Evolutionary conservation across 2,329 filamentous ascomycete species (phyloP), one percentile per base, ranked within the genome.

Genomic region (Pseudogymnoascus sp.): DNA sequence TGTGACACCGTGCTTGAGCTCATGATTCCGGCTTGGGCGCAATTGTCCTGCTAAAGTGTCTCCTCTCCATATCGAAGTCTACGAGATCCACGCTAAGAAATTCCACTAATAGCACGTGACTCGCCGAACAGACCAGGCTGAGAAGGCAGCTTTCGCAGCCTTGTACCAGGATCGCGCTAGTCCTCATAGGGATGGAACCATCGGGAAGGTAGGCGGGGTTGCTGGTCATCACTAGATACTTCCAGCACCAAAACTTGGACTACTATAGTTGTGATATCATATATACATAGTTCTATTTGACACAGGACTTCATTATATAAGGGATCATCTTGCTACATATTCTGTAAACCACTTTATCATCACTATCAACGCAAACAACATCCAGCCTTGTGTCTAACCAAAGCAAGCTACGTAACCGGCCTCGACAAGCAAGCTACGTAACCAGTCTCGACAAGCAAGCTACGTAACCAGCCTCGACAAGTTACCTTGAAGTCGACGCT

Each of bases 61-160:
- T 61, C 33, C 41, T 33, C 33, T 23, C 41, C 38, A 61, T 61
- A 49, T 61, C 41, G 60, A 61, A 55, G 49, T 55, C 35, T 55
- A 55, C n/a, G 9, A 33, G 49, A 35, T 12, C 22, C 14, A 33
- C 60, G 25, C 60, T 61, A 61, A 52, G 22, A 61, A 42, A 52
- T 39, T 58, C 25, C n/a, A n/a, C 30, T 33, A 14, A 8, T 23
- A n/a, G 5, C 38, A 33, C 61, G 36, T 38, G 36, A 30, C 28
- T 55, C 4, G 0, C 3, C 2, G 9, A 33, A 19, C 12, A 52
- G n/a, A 35, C 49, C 9, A 55, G 49, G 49, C 49, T 55, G 49
- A 35, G 28, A 19, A 55, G n/a, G 28, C 16, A 55, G 1, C 49
- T 33, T 12, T 14, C n/a, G 16, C 5, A 55, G 49, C 49, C 49